Percentiles rank a stretch among this genome's conserved stretches.
Evolutionary conservation across 257 asterid genomes (phyloP).

Genomic region (Przewalskia tangutica): DNA sequence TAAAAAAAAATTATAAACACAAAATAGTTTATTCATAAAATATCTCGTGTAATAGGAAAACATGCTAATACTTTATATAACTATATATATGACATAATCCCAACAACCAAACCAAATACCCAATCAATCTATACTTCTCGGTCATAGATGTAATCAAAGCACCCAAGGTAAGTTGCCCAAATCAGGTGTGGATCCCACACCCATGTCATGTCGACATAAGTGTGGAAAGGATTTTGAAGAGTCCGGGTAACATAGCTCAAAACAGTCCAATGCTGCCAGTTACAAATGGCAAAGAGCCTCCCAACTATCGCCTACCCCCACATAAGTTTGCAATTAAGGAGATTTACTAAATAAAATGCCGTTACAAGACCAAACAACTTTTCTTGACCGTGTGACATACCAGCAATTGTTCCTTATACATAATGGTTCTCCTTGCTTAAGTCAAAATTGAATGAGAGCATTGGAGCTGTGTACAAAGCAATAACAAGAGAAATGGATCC

Average conservation of each 20-base stretch:
- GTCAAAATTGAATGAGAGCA: background rate
- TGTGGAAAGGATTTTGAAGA: background rate
- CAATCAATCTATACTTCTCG: background rate
- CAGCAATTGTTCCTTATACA: background rate
- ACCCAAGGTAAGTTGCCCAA: background rate
- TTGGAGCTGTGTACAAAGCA: background rate
- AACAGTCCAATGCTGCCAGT: background rate
- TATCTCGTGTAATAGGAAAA: background rate
- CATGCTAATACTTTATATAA: background rate
- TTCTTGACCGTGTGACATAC: background rate
- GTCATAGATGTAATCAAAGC: background rate
- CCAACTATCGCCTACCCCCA: background rate
- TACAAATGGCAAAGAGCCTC: background rate
- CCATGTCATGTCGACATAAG: background rate
- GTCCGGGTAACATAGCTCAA: background rate
- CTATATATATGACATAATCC: background rate
- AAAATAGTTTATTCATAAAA: background rate
- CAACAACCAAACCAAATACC: background rate
- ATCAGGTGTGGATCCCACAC: background rate
- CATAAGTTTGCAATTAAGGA: background rate
- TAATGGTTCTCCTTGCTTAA: background rate
- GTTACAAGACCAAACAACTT: background rate
- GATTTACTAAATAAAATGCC: background rate
- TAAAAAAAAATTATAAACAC: background rate
- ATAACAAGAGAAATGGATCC: background rate